These are phyloP conservation scores for Phanerodontia chrysosporium DNA, from an alignment of 768 basidiomycete species.

Conservation along the genomic window DNA sequence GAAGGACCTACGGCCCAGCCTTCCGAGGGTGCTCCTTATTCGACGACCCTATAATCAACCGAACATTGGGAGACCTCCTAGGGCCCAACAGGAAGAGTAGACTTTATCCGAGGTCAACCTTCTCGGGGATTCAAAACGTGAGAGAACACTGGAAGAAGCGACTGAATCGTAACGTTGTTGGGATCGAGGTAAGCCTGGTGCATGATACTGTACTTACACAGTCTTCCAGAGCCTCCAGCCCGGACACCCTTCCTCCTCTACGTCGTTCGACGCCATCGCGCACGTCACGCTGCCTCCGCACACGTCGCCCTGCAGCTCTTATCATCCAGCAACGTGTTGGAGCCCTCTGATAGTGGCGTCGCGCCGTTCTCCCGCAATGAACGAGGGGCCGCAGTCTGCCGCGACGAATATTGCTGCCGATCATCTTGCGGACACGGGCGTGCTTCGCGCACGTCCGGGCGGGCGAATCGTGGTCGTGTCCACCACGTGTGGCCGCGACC, in stretches of 20 bases:
- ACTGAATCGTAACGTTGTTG: no score
- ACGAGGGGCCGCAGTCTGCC: not conserved
- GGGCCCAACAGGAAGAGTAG: not conserved
- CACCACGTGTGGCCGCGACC: not conserved
- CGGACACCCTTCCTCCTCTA: not conserved
- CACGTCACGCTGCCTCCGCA: not conserved
- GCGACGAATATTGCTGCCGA: not conserved
- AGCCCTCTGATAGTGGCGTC: not conserved
- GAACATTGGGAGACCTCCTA: not conserved
- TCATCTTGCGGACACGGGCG: not conserved
- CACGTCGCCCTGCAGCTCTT: not conserved
- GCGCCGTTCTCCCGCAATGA: not conserved
- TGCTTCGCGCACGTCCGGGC: not conserved
- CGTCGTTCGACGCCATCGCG: not conserved
- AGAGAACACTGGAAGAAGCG: no score
- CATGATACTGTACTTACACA: no score
- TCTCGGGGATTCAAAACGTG: not conserved
- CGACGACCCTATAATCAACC: not conserved
- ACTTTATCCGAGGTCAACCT: not conserved
- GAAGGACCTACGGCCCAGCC: not conserved
- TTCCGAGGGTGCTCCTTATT: not conserved
- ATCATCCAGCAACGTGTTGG: not conserved
- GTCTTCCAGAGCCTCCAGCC: not conserved
- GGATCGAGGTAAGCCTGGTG: no score
- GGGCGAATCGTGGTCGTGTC: not conserved